Conservation (phyloP, 2,329 filamentous ascomycete genomes). For the Ambrosiella beaveri region DNA sequence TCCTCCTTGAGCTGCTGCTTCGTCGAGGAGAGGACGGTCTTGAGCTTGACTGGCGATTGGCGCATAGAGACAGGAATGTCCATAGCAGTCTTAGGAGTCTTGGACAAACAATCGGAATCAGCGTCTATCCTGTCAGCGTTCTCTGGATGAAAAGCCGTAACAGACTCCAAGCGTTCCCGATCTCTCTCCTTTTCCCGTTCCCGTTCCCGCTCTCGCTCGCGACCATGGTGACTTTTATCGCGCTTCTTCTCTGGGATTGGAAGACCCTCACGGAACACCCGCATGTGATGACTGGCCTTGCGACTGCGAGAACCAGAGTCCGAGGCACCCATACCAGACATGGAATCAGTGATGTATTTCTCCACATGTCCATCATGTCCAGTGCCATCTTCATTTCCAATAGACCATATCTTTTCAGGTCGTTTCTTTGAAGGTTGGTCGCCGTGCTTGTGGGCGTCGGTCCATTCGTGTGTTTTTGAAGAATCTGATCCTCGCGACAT, state of each 20-base stretch:
- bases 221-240: slow-evolving; percentile 20
- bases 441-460: neutral
- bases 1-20: neutral
- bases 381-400: slow-evolving; percentile 30
- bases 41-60: neutral
- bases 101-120: slow-evolving; percentile 3
- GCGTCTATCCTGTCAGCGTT: neutral
- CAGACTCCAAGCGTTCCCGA: neutral
- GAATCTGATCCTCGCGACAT: neutral
- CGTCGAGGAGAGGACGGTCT: neutral
- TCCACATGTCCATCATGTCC: slow-evolving; percentile 39
- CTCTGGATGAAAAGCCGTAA: slow-evolving; percentile 7
- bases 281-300: slow-evolving; percentile 48
- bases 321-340: slow-evolving; percentile 42
- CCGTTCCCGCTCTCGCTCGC: slow-evolving; percentile 3
- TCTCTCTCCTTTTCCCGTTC: slow-evolving; percentile 9
- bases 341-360: slow-evolving; percentile 44
- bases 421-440: slow-evolving; percentile 17
- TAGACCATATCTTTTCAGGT: slow-evolving; percentile 46
- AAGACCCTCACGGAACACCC: slow-evolving; percentile 51
- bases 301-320: slow-evolving; percentile 34
- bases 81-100: slow-evolving; percentile 4
- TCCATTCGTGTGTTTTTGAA: neutral
- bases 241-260: slow-evolving; percentile 39
- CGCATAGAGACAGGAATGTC: slow-evolving; percentile 1